Base-by-base conservation (phyloP, 2,329 filamentous ascomycete genomes). In the Ampelomyces quisqualis region DNA sequence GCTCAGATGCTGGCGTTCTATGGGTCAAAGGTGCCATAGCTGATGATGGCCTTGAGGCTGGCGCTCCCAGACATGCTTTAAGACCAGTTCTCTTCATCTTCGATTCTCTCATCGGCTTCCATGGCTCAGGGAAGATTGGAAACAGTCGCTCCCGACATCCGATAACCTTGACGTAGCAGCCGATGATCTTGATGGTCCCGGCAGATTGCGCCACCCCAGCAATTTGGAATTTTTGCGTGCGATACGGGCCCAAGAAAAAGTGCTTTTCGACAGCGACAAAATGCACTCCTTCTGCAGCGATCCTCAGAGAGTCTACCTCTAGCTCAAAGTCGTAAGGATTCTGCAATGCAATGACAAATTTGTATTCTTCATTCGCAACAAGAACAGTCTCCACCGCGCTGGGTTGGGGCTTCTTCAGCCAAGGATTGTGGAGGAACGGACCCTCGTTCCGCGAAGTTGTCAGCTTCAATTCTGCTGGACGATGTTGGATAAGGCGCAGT, bases 341-440 rank as follows among this genome's bases (percentile, higher is more conserved):
- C 62, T 97, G 93, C 13, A 98, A 73, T 2, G 86, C 90, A 20
- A 97, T 78, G 53, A 80, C 79, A 67, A 96, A 95, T 3, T 79
- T 82, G 2, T 87, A 84, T 43, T 80, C 71, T 65, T 97, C 90
- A 11, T 83, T 84, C 4, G 88, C 83, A 14, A 97, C 87, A 20
- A 96, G 74, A 1, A 89, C 78, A 42, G 77, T 78, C 43, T 90
- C 82, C 9, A 79, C 73, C 2, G 76, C 73, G 17, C 67, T 71
- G 13, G 73, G 73, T 17, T 77, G 77, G 36, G 84, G 63, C 39
- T 71, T 77, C 67, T 90, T 89, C 14, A 90, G 71, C 59, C 96
- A 97, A 0, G 93, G 89, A 59, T 96, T 96, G 64, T 97, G 95
- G 42, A 98, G 87, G 56, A 98, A 95, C 0, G 93, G 93, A 47